phyloP scores from a whole-genome alignment of 352 stramenopile species.

The Elongisporangium undulatum region DNA sequence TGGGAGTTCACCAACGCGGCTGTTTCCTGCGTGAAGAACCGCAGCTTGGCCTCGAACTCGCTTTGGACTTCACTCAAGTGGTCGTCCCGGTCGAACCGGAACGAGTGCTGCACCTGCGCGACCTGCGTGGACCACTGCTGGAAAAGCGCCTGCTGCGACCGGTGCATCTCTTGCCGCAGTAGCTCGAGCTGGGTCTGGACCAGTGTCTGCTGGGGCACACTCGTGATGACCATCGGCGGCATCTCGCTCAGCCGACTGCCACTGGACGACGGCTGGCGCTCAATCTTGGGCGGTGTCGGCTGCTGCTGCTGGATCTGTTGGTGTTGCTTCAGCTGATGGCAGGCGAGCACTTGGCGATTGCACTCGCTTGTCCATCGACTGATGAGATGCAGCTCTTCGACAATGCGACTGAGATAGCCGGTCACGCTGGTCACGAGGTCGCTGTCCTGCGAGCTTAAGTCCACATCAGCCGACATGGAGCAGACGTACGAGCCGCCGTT shows the following conservation, averaged over 20 bases:
- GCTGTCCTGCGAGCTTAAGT: slow-evolving; percentile 21
- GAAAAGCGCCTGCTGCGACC: slow-evolving; percentile 13
- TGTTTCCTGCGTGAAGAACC: slow-evolving; percentile 21
- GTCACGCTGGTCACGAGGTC: slow-evolving; percentile 32
- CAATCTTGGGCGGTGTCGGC: neutral
- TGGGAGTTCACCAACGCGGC: slow-evolving; percentile 13
- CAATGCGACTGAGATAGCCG: slow-evolving; percentile 43
- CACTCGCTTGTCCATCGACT: slow-evolving; percentile 28
- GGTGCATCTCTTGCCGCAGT: slow-evolving; percentile 20
- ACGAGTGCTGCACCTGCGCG: slow-evolving; percentile 25
- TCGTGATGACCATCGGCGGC: slow-evolving; percentile 15
- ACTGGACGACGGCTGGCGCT: slow-evolving; percentile 6
- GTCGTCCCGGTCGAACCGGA: slow-evolving; percentile 14
- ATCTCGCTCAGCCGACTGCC: slow-evolving; percentile 10
- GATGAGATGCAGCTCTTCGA: slow-evolving; percentile 47
- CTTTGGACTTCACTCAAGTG: slow-evolving; percentile 21
- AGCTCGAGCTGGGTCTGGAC: slow-evolving; percentile 35
- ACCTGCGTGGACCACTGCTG: slow-evolving; percentile 29
- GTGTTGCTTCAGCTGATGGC: slow-evolving; percentile 9
- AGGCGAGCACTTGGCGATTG: slow-evolving; percentile 8
- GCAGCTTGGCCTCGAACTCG: slow-evolving; percentile 28
- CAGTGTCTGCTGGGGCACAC: slow-evolving; percentile 16
- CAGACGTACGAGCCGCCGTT: slow-evolving; percentile 23
- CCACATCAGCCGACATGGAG: slow-evolving; percentile 26
- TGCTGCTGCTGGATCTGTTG: slow-evolving; percentile 5